phyloP scores from a whole-genome alignment of 176 grass and related monocot genomes.

The Chrysopogon serrulatus region DNA sequence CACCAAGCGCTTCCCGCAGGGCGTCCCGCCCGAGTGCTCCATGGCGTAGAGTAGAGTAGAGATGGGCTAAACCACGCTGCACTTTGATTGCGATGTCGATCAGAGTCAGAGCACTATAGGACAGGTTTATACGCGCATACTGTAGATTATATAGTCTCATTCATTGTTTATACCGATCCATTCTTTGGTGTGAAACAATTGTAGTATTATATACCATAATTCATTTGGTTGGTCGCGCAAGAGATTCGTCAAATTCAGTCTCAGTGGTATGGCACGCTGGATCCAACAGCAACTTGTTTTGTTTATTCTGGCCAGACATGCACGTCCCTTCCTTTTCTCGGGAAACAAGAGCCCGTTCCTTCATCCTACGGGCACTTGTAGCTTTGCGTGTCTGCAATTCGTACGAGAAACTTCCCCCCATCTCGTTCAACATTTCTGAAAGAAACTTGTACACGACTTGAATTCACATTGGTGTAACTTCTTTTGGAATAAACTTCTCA shows the following conservation, averaged over 20 bases:
- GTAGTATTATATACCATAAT: neutral
- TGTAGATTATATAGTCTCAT: neutral
- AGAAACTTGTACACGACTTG: no score
- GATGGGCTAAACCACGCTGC: neutral
- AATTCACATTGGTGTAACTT: no score
- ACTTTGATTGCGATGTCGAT: conserved; percentile 24
- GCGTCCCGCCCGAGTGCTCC: conserved; percentile 40
- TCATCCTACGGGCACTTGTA: neutral
- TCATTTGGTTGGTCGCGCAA: neutral
- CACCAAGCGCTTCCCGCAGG: conserved; percentile 19
- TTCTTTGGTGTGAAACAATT: conserved; percentile 18
- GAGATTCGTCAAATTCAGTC: neutral
- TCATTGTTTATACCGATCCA: neutral
- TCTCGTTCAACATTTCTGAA: no score
- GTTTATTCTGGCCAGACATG: neutral
- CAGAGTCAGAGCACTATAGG: neutral
- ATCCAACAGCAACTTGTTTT: neutral
- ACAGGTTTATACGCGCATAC: neutral
- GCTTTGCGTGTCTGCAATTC: neutral
- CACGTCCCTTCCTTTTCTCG: neutral
- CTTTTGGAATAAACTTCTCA: no score
- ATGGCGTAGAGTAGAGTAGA: conserved; percentile 47
- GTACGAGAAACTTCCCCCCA: no score
- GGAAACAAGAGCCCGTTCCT: neutral
- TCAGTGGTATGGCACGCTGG: neutral